Evolutionary conservation across 2,329 filamentous ascomycete species (phyloP).

Genomic region (Aspergillus hiratsukae): DNA sequence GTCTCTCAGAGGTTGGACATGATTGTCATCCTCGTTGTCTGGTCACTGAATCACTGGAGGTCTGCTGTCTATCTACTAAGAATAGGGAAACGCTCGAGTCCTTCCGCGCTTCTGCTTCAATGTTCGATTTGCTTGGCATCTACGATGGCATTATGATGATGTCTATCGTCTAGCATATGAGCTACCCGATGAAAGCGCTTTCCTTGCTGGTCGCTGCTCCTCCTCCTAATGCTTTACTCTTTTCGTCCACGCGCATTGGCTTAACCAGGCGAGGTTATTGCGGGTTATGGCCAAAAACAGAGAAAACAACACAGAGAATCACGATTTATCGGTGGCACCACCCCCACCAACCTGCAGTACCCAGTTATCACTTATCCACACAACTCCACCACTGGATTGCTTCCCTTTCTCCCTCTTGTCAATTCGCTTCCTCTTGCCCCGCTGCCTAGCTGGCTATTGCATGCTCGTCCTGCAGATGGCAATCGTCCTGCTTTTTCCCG

Average conservation of each 20-base stretch:
- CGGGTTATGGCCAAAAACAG: constrained; percentile 2
- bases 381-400: constrained; percentile 4
- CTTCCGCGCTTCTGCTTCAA: background rate
- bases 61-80: constrained; percentile 15
- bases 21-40: background rate
- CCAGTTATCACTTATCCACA: constrained; percentile 14
- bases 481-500: constrained; percentile 23
- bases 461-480: constrained; percentile 26
- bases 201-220: background rate
- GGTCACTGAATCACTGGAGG: background rate
- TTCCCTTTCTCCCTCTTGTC: constrained; percentile 21
- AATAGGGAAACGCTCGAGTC: background rate
- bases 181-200: background rate
- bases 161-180: background rate
- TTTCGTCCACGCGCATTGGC: background rate
- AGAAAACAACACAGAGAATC: constrained; percentile 11
- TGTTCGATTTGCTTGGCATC: background rate
- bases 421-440: constrained; percentile 17
- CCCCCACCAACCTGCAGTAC: constrained; percentile 21
- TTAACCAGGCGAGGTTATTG: background rate
- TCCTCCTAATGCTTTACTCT: background rate
- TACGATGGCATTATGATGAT: background rate
- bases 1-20: background rate
- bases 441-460: constrained; percentile 24
- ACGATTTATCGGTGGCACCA: constrained; percentile 22